A percentile compares a stretch with the other conserved stretches of the same genome.
Conservation (phyloP, 2,329 filamentous ascomycete genomes). For the Aspergillus sp. region DNA sequence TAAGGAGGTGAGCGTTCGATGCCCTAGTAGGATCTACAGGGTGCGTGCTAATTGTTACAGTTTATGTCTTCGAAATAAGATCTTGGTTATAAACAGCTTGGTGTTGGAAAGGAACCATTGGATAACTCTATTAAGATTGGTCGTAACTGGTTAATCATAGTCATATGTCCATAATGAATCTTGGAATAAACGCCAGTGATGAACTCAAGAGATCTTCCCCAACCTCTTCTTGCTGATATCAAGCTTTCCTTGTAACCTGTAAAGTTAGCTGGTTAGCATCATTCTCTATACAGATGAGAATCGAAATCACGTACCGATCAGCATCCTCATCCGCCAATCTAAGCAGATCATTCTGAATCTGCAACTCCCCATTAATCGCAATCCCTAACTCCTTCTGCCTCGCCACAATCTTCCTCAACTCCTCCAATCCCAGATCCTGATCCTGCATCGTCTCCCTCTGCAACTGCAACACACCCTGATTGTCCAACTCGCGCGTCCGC, state of each 20-base stretch:
- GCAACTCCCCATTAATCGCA: conserved; percentile 56
- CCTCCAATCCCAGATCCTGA: conserved; percentile 55
- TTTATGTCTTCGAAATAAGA: conserved; percentile 12
- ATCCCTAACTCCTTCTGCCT: conserved; percentile 57
- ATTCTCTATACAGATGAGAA: background rate
- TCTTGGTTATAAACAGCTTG: background rate
- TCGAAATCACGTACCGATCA: conserved; percentile 33
- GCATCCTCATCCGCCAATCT: conserved; percentile 54
- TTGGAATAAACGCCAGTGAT: background rate
- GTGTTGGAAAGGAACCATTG: background rate
- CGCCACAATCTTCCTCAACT: conserved; percentile 52
- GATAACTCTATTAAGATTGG: background rate
- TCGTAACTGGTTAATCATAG: background rate
- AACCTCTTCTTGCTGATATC: conserved; percentile 43
- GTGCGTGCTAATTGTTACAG: conserved; percentile 1
- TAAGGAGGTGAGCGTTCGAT: conserved; percentile 39
- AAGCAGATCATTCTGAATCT: conserved; percentile 56
- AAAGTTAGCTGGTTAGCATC: conserved; percentile 4
- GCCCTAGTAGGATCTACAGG: background rate
- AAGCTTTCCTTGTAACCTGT: conserved; percentile 39
- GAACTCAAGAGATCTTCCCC: conserved; percentile 39
- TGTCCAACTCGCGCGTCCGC: conserved; percentile 56
- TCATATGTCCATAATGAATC: background rate
- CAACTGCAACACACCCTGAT: conserved; percentile 56
- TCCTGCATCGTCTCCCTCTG: conserved; percentile 57